A percentile compares a stretch with the other conserved stretches of the same genome.
These are phyloP conservation scores for Gremmenia infestans DNA, from an alignment of 2,329 filamentous ascomycete species.

Conservation along the genomic window DNA sequence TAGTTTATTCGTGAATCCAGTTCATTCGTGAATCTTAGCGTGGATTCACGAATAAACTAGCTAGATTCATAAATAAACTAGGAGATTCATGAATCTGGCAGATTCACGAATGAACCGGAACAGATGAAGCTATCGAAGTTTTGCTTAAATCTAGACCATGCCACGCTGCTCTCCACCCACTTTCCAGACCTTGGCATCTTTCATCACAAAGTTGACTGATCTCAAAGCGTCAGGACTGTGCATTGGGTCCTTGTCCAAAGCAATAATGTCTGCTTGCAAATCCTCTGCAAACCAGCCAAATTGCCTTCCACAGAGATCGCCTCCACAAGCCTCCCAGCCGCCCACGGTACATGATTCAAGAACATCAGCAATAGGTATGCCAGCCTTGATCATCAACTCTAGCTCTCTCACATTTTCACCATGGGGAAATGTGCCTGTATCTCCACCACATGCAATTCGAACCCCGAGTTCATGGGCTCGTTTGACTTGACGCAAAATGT, in stretches of 20 bases:
- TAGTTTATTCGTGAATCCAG: too few species aligned
- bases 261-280: constrained; percentile 47
- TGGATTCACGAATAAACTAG: too few species aligned
- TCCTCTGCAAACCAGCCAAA: constrained; percentile 50
- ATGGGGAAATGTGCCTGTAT: constrained; percentile 49
- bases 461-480: constrained; percentile 43
- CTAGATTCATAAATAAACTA: too few species aligned
- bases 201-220: constrained; percentile 51
- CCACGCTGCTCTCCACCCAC: not conserved
- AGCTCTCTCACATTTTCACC: constrained; percentile 49
- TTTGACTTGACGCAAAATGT: constrained; percentile 37
- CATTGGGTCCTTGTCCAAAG: constrained; percentile 40
- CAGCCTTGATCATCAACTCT: constrained; percentile 48
- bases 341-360: constrained; percentile 45
- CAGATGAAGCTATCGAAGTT: too few species aligned
- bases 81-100: too few species aligned
- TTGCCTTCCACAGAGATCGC: constrained; percentile 43
- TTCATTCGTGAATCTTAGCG: too few species aligned
- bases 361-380: constrained; percentile 45
- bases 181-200: constrained; percentile 49
- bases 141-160: not conserved
- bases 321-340: constrained; percentile 52
- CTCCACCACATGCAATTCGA: constrained; percentile 47
- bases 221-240: constrained; percentile 39
- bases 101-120: too few species aligned